These are phyloP conservation scores for Colletotrichum sp. DNA, from an alignment of 2,329 filamentous ascomycete genomes.

Conservation along the genomic window DNA sequence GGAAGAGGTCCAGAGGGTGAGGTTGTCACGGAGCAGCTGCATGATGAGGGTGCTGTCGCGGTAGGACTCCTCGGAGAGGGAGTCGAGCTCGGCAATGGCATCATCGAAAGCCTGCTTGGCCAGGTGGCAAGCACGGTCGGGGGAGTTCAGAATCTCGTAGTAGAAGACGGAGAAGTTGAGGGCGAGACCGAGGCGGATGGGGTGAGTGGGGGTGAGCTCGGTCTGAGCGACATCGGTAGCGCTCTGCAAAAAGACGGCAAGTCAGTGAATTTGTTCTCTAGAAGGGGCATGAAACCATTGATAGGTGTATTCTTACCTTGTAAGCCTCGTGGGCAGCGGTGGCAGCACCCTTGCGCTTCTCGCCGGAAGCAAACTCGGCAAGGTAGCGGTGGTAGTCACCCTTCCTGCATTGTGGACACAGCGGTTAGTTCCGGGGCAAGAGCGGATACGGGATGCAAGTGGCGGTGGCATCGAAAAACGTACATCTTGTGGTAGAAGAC, in stretches of 20 bases:
- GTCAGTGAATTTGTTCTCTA: background rate
- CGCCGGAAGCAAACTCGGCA: conserved; percentile 89
- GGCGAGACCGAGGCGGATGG: conserved; percentile 95
- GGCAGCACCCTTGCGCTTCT: conserved; percentile 89
- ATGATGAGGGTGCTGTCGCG: conserved; percentile 99
- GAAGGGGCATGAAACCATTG: background rate
- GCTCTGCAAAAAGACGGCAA: conserved; percentile 60
- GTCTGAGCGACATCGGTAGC: conserved; percentile 98
- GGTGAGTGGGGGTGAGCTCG: conserved; percentile 95
- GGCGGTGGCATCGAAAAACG: conserved; percentile 42
- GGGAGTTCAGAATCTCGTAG: conserved; percentile 99
- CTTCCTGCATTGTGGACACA: conserved; percentile 68
- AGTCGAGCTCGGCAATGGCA: conserved; percentile 98
- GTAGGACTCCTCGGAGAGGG: conserved; percentile 96
- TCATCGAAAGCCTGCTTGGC: conserved; percentile 99
- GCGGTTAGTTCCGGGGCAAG: conserved; percentile 2
- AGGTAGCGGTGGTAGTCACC: conserved; percentile 97
- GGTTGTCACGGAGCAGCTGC: conserved; percentile 98
- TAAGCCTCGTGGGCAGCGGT: conserved; percentile 92
- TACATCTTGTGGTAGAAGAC: conserved; percentile 99
- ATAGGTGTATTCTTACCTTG: conserved; percentile 71
- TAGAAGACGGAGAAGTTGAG: conserved; percentile 99
- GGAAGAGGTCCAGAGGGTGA: conserved; percentile 97
- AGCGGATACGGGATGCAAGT: background rate
- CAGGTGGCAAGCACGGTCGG: conserved; percentile 95